A percentile compares a stretch with the other conserved stretches of the same genome.
phyloP scores from a whole-genome alignment of 306 rosid genomes.

The Psophocarpus tetragonolobus region DNA sequence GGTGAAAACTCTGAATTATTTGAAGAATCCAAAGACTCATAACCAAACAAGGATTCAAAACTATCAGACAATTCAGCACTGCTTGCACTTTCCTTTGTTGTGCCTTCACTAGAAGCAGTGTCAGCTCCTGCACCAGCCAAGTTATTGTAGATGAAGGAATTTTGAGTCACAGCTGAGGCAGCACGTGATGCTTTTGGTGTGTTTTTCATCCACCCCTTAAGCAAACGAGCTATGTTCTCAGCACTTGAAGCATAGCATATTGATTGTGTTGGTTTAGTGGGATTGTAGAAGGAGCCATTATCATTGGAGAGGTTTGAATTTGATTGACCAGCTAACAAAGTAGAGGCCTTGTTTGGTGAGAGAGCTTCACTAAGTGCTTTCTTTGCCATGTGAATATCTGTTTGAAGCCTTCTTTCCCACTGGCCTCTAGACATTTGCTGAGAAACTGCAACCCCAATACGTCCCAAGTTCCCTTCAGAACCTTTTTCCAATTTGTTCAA shows the following conservation, averaged over 20 bases:
- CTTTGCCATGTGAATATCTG: slow-evolving; percentile 76
- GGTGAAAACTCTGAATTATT: slow-evolving; percentile 63
- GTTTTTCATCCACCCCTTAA: slow-evolving; percentile 72
- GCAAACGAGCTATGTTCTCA: slow-evolving; percentile 74
- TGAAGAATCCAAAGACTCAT: slow-evolving; percentile 62
- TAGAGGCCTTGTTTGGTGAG: slow-evolving; percentile 47
- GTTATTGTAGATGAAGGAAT: slow-evolving; percentile 41
- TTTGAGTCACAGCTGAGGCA: slow-evolving; percentile 27
- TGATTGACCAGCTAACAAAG: slow-evolving; percentile 14
- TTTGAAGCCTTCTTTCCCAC: slow-evolving; percentile 97
- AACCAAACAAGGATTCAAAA: slow-evolving; percentile 54
- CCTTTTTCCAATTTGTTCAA: slow-evolving; percentile 56
- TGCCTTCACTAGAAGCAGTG: slow-evolving; percentile 60
- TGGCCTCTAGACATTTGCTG: slow-evolving; percentile 74
- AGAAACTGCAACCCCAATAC: slow-evolving; percentile 39
- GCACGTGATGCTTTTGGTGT: slow-evolving; percentile 46
- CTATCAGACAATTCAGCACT: slow-evolving; percentile 41
- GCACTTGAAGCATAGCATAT: slow-evolving; percentile 68
- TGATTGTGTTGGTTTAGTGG: slow-evolving; percentile 32
- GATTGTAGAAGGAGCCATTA: neutral
- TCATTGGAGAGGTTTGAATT: slow-evolving; percentile 33
- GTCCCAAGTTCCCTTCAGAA: slow-evolving; percentile 19
- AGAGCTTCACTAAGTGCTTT: slow-evolving; percentile 82
- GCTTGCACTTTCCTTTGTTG: slow-evolving; percentile 22
- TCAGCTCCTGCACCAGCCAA: slow-evolving; percentile 32